Percentiles rank a stretch among this genome's conserved stretches.
phyloP scores from a whole-genome alignment of 169 alveolate genomes.

The Cyclospora cayetanensis region DNA sequence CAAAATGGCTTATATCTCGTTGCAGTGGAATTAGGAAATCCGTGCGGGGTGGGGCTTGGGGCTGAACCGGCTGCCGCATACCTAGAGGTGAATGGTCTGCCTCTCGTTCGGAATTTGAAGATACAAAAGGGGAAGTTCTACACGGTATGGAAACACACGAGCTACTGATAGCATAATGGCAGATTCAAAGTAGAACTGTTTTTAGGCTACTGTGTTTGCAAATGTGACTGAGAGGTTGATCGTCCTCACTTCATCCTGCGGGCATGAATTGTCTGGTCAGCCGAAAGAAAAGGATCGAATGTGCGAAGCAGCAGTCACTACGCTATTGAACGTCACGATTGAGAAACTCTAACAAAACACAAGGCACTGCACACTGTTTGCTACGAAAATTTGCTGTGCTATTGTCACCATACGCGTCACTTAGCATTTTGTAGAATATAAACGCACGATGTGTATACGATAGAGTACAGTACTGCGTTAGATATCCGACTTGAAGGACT shows the following conservation, averaged over 20 bases:
- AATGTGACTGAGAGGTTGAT: slow-evolving; percentile 37
- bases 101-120: neutral
- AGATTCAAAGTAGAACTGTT: too few species aligned
- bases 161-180: too few species aligned
- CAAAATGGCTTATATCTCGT: slow-evolving; percentile 56
- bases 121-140: slow-evolving; percentile 30
- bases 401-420: too few species aligned
- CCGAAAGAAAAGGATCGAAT: neutral
- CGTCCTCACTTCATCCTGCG: neutral
- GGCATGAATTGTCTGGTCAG: neutral
- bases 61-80: neutral
- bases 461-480: too few species aligned
- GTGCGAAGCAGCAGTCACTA: slow-evolving; percentile 39
- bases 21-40: slow-evolving; percentile 66
- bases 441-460: too few species aligned
- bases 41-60: slow-evolving; percentile 38
- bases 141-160: slow-evolving; percentile 5
- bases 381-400: too few species aligned
- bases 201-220: neutral
- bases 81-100: slow-evolving; percentile 59
- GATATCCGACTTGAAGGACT: too few species aligned
- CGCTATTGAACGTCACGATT: slow-evolving; percentile 26
- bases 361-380: too few species aligned
- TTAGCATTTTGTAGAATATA: too few species aligned
- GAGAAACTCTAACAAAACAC: neutral